These are phyloP conservation scores for Fragilariopsis cylindrus DNA, from an alignment of 108 stramenopile species.

Conservation along the genomic window DNA sequence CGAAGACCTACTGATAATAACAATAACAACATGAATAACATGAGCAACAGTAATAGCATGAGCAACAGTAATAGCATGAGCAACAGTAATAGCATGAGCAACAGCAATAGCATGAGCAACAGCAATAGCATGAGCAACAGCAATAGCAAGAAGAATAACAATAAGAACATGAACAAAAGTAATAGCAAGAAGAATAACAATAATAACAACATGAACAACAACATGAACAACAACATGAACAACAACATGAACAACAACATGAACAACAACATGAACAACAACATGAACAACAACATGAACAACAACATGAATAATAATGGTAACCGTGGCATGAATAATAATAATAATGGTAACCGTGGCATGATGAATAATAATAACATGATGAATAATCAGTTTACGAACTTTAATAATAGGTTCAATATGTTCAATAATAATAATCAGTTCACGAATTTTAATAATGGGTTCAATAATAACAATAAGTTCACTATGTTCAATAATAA, in stretches of 20 bases:
- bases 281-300: slow-evolving; percentile 11
- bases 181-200: slow-evolving; percentile 11
- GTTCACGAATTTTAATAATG: neutral
- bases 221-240: neutral
- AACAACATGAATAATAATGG: neutral
- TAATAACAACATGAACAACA: slow-evolving; percentile 9
- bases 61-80: no score
- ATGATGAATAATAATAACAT: slow-evolving; percentile 13
- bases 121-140: neutral
- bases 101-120: neutral
- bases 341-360: neutral
- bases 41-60: no score
- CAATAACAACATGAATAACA: no score
- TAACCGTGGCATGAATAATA: slow-evolving; percentile 13
- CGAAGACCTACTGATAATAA: no score
- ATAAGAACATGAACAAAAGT: neutral
- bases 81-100: no score
- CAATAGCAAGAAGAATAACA: neutral
- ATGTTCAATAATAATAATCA: neutral
- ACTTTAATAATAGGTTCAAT: neutral
- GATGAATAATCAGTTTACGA: neutral
- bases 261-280: slow-evolving; percentile 9
- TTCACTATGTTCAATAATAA: neutral
- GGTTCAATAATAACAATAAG: neutral
- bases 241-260: slow-evolving; percentile 8